A percentile compares a stretch with the other conserved stretches of the same genome.
These are phyloP conservation scores for Thecaphora frezii DNA, from an alignment of 1,284 basidiomycete genomes.

Conservation along the genomic window DNA sequence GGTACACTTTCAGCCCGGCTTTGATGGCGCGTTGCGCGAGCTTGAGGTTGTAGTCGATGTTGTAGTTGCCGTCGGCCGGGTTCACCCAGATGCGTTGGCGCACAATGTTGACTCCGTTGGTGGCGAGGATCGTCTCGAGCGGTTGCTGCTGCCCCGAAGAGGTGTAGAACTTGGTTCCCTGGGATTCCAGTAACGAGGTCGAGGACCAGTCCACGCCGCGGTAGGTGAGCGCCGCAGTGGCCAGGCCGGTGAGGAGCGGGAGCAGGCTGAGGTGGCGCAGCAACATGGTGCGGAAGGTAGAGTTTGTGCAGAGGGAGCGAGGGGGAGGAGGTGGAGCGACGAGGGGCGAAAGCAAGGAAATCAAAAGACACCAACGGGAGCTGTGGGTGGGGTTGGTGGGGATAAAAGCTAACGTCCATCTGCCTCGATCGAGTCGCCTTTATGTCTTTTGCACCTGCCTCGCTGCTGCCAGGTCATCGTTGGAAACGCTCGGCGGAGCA, in stretches of 20 bases:
- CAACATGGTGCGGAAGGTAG: too few species aligned
- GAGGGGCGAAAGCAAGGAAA: too few species aligned
- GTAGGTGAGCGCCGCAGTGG: neutral
- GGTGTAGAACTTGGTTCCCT: neutral
- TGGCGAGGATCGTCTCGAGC: neutral
- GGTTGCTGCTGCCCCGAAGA: neutral
- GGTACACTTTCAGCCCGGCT: conserved; percentile 1
- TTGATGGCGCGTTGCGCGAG: neutral
- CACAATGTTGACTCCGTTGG: conserved; percentile 1
- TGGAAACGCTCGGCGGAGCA: too few species aligned
- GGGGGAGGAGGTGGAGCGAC: too few species aligned
- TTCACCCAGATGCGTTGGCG: conserved; percentile 3
- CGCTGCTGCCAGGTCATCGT: too few species aligned
- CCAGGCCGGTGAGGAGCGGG: neutral
- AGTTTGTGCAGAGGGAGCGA: too few species aligned
- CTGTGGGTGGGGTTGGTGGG: too few species aligned
- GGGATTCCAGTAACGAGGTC: neutral
- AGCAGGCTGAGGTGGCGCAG: neutral
- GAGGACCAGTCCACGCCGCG: neutral
- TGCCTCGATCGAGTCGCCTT: too few species aligned
- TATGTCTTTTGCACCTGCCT: too few species aligned
- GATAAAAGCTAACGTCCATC: too few species aligned
- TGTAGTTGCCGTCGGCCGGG: neutral
- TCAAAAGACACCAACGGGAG: too few species aligned
- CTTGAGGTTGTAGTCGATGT: conserved; percentile 1